Base-by-base conservation (phyloP, 192 early-diverging fungal genomes). In the Endogone sp. region DNA sequence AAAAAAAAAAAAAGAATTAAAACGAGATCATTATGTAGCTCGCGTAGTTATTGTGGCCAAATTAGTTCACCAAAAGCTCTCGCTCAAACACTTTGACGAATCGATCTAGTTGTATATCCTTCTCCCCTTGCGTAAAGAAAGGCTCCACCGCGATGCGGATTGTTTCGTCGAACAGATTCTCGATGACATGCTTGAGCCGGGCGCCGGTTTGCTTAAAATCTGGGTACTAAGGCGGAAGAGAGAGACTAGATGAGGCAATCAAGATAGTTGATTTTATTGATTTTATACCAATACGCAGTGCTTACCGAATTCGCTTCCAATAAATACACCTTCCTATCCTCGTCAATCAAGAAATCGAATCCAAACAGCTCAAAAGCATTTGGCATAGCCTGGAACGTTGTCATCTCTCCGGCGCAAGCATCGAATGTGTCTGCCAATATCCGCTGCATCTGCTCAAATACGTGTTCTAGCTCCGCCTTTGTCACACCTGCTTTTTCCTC, bases 351-450 rank as follows among this genome's bases (percentile, higher is more conserved):
- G 70, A 90, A 90, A 60, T 88, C 88, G 60, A 90, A 80, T 21
- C 88, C 88, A 82, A 87, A 88, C 30, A 86, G 77, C 65, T 88
- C 88, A 66, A 90, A 82, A 23, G 84, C 86, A 67, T 90, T 88
- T 0, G 78, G 67, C 73, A 85, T 80, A 4, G 86, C 73, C 70
- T 88, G 87, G 73, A 88, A 90, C 22, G 87, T 85, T 0, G 84
- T 87, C 26, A 86, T 80, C 26, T 89, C 84, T 67, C 75, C 83
- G 0, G 80, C 62, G 29, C 86, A 81, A 0, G 86, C 85, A n/a
- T 85, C 80, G 75, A 87, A 90, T 2, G 83, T 78, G 56, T 88
- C 84, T 1, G 58, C 26, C 27, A 90, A 73, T 10, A 87, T 83
- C 0, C 29, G 60, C 67, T 87, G 80, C 66, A 89, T 88, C 29